Evolutionary conservation across 257 asterid species (phyloP).

Genomic region (Dorcoceras hygrometricum): DNA sequence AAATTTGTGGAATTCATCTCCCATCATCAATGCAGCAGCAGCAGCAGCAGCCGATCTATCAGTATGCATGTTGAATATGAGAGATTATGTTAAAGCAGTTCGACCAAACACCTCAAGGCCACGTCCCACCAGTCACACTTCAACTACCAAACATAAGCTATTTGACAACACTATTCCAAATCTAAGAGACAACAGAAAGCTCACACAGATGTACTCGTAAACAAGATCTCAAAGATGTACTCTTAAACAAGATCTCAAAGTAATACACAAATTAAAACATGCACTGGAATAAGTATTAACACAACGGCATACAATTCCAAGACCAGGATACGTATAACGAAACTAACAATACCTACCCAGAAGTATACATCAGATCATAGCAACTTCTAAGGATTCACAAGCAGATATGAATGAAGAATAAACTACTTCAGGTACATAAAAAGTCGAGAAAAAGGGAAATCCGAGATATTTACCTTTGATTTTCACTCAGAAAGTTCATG

Average conservation of each 20-base stretch:
- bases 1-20: conserved; percentile 40
- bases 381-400: not conserved
- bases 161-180: not conserved
- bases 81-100: not conserved
- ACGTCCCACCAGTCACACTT: not conserved
- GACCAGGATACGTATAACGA: not conserved
- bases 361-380: conserved; percentile 8
- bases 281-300: not conserved
- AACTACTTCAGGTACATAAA: conserved; percentile 3
- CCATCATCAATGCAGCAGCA: conserved; percentile 32
- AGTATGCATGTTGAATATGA: not conserved
- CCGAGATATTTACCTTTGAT: conserved; percentile 45
- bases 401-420: conserved; percentile 13
- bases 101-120: conserved; percentile 1
- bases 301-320: not conserved
- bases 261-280: not conserved
- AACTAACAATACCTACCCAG: not conserved
- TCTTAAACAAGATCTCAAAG: not conserved
- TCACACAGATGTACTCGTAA: not conserved
- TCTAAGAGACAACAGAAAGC: not conserved
- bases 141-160: not conserved
- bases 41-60: conserved; percentile 35
- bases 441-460: not conserved
- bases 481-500: conserved; percentile 53
- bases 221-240: not conserved